Percentiles rank a stretch among this genome's conserved stretches.
Evolutionary conservation across 202 grass and related monocot genomes (phyloP).

Genomic region (Elaeis oleifera): DNA sequence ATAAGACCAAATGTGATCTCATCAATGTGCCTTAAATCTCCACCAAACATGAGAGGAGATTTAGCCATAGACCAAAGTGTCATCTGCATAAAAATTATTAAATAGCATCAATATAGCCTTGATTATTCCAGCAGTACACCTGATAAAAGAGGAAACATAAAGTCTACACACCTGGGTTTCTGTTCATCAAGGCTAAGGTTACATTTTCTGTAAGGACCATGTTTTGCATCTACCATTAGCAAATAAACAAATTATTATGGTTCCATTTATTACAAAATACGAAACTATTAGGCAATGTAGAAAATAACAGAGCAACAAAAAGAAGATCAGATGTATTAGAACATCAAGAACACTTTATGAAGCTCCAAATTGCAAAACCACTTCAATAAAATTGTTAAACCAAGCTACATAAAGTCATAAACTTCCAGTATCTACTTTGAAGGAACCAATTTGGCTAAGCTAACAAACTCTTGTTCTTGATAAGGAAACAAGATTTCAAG

Average conservation of each 20-base stretch:
- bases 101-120: constrained; percentile 6
- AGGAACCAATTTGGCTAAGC: too few species aligned
- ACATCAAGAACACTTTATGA: too few species aligned
- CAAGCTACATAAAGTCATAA: too few species aligned
- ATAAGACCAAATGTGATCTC: constrained; percentile 49
- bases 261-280: not conserved
- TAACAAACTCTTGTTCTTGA: too few species aligned
- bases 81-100: constrained; percentile 35
- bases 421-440: too few species aligned
- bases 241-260: constrained; percentile 10
- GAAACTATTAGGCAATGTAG: not conserved
- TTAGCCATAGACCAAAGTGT: constrained; percentile 89
- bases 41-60: constrained; percentile 86
- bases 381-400: too few species aligned
- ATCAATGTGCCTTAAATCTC: constrained; percentile 76
- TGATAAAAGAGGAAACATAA: not conserved
- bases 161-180: constrained; percentile 58
- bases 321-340: too few species aligned
- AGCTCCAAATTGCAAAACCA: too few species aligned
- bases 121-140: not conserved
- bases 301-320: not conserved
- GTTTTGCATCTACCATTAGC: constrained; percentile 39
- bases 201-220: constrained; percentile 76
- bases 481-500: too few species aligned
- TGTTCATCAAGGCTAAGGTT: constrained; percentile 73